These are phyloP conservation scores for Xylaria hypoxylon DNA, from an alignment of 2,329 filamentous ascomycete species.

Conservation along the genomic window DNA sequence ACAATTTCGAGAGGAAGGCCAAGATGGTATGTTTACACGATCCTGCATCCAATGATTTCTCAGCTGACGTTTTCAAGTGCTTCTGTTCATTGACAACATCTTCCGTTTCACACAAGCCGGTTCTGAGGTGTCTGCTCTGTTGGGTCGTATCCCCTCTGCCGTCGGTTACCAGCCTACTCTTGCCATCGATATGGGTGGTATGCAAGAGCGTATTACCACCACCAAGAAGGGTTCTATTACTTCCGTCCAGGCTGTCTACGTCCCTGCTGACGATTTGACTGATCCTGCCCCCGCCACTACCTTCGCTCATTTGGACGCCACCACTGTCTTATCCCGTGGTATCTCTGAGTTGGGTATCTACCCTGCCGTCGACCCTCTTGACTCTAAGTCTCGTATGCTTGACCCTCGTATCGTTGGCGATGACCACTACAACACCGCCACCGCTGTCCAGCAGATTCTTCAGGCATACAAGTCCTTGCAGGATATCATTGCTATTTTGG, in stretches of 20 bases:
- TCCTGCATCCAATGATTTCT: not conserved
- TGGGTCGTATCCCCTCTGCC: slow-evolving; percentile 99
- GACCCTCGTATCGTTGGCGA: slow-evolving; percentile 98
- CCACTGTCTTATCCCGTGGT: slow-evolving; percentile 99
- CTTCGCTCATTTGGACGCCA: slow-evolving; percentile 99
- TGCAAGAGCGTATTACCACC: slow-evolving; percentile 99
- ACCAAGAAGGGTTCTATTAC: slow-evolving; percentile 99
- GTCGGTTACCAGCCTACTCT: slow-evolving; percentile 99
- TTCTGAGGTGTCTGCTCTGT: slow-evolving; percentile 99
- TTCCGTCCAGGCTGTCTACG: slow-evolving; percentile 99
- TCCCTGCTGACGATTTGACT: slow-evolving; percentile 99
- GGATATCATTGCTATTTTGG: slow-evolving; percentile 99
- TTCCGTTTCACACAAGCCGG: slow-evolving; percentile 99
- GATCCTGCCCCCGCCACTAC: slow-evolving; percentile 99
- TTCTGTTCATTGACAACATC: slow-evolving; percentile 99
- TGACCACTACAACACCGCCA: slow-evolving; percentile 96
- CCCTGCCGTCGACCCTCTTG: slow-evolving; percentile 98
- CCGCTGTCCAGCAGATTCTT: slow-evolving; percentile 97
- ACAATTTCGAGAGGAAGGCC: slow-evolving; percentile 84
- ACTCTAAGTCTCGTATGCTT: slow-evolving; percentile 99
- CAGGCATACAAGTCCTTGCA: slow-evolving; percentile 99
- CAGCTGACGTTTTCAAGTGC: slow-evolving; percentile 66
- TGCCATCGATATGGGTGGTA: slow-evolving; percentile 97
- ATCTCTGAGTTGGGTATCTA: slow-evolving; percentile 99
- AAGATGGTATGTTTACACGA: slow-evolving; percentile 76